Conservation (phyloP, 768 basidiomycete genomes). For the Nidularia pulvinata region DNA sequence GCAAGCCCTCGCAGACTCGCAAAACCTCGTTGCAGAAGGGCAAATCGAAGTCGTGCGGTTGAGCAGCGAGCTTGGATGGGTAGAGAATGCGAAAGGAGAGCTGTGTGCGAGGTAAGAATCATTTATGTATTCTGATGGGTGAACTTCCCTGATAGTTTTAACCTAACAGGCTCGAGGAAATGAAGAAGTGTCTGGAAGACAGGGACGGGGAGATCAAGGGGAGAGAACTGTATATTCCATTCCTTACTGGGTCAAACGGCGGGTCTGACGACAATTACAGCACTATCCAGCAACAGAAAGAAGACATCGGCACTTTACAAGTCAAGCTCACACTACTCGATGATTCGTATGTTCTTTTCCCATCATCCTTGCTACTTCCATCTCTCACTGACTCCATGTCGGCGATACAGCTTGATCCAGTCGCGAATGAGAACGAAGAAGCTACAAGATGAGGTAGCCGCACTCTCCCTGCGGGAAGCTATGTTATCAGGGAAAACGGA, state of each 20-base stretch:
- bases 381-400: not conserved
- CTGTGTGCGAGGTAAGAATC: too few relatives aligned
- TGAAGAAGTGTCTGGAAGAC: conserved; percentile 14
- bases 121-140: too few relatives aligned
- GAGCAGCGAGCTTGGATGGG: too few relatives aligned
- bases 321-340: not conserved
- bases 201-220: conserved; percentile 14
- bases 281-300: not conserved
- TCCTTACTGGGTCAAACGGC: not conserved
- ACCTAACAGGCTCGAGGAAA: conserved; percentile 16
- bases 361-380: too few relatives aligned
- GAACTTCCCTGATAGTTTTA: too few relatives aligned
- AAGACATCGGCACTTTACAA: not conserved
- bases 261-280: not conserved
- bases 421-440: not conserved
- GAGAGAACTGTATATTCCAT: conserved; percentile 5
- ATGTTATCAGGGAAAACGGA: not conserved
- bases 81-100: too few relatives aligned
- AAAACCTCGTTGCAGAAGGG: too few relatives aligned
- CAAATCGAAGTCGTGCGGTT: too few relatives aligned
- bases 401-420: not conserved
- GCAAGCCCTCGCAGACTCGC: too few relatives aligned
- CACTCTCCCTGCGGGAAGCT: not conserved
- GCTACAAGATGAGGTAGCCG: not conserved
- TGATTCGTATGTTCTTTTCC: not conserved